Conservation (phyloP, 306 rosid species). For the Castanospermum australe region DNA sequence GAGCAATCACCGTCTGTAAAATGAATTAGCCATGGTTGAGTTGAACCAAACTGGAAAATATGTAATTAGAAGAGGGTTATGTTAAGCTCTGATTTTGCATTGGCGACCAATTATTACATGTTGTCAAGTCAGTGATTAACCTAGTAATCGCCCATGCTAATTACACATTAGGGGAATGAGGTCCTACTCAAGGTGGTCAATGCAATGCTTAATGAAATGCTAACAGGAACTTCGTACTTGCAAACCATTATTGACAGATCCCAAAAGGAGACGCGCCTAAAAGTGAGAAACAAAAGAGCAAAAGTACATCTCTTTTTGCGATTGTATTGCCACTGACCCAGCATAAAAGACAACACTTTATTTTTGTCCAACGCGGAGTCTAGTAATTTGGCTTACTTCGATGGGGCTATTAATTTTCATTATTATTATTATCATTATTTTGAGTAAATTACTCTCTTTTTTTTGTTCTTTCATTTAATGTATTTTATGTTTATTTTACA, state of each 20-base stretch:
- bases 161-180: background rate
- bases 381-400: slow-evolving; percentile 12
- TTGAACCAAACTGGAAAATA: background rate
- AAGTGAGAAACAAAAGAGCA: slow-evolving; percentile 24
- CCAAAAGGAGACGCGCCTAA: slow-evolving; percentile 37
- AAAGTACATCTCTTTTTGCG: slow-evolving; percentile 47
- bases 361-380: background rate
- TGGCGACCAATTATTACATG: slow-evolving; percentile 7
- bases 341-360: slow-evolving; percentile 30
- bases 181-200: slow-evolving; percentile 44
- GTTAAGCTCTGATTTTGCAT: slow-evolving; percentile 1
- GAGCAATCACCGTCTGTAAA: background rate
- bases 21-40: background rate
- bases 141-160: slow-evolving; percentile 8
- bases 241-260: slow-evolving; percentile 28
- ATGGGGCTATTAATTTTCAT: background rate
- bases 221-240: slow-evolving; percentile 47
- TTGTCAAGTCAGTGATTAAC: slow-evolving; percentile 15
- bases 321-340: slow-evolving; percentile 21
- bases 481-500: background rate
- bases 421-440: background rate
- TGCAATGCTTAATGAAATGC: slow-evolving; percentile 54
- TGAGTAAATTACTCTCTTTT: background rate
- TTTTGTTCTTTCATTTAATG: background rate
- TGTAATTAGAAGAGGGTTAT: background rate